Evolutionary conservation across 345 rosid genomes (phyloP).

Genomic region (Lagerstroemia speciosa): DNA sequence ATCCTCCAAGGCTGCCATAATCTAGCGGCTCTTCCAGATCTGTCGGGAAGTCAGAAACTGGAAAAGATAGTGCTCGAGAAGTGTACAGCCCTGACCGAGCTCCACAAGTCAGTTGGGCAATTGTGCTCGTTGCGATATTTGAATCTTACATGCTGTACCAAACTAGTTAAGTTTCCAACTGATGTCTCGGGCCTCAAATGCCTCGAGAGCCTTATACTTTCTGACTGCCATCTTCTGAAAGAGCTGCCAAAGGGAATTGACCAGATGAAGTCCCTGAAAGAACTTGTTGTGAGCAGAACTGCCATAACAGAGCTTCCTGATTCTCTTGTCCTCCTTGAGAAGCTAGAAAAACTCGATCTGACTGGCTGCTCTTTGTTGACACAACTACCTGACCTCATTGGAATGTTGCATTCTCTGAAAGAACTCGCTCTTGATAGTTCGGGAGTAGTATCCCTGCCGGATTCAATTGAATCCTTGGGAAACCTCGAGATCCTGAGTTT

Average conservation of each 20-base stretch:
- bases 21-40: slow-evolving; percentile 35
- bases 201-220: slow-evolving; percentile 35
- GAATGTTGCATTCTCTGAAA: slow-evolving; percentile 28
- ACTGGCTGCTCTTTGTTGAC: slow-evolving; percentile 17
- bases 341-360: slow-evolving; percentile 42
- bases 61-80: slow-evolving; percentile 32
- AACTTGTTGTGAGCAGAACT: slow-evolving; percentile 32
- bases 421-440: slow-evolving; percentile 26
- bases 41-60: slow-evolving; percentile 22
- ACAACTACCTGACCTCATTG: slow-evolving; percentile 25
- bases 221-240: slow-evolving; percentile 23
- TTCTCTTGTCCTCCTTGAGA: slow-evolving; percentile 25
- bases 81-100: slow-evolving; percentile 21
- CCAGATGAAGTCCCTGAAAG: slow-evolving; percentile 32
- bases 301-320: slow-evolving; percentile 31
- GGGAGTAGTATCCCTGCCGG: slow-evolving; percentile 26
- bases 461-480: slow-evolving; percentile 24
- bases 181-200: slow-evolving; percentile 30
- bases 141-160: slow-evolving; percentile 27
- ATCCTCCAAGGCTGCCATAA: slow-evolving; percentile 26
- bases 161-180: slow-evolving; percentile 29
- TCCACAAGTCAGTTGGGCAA: slow-evolving; percentile 35
- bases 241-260: slow-evolving; percentile 31
- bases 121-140: slow-evolving; percentile 23
- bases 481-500: slow-evolving; percentile 36